A percentile compares a stretch with the other conserved stretches of the same genome.
phyloP scores from a whole-genome alignment of 73 alveolate species.

The Paramecium bursaria region DNA sequence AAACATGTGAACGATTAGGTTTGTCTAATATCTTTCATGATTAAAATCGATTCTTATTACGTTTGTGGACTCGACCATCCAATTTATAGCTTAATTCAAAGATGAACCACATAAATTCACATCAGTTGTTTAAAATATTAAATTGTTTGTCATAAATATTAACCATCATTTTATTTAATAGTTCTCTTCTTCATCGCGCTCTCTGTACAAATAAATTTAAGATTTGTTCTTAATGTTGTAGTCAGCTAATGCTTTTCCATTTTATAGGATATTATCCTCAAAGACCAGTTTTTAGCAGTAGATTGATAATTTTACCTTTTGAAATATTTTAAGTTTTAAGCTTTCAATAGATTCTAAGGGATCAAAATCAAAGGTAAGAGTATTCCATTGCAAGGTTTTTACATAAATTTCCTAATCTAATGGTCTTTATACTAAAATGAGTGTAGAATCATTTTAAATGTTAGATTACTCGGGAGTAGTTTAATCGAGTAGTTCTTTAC shows the following conservation, averaged over 20 bases:
- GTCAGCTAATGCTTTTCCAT: constrained; percentile 26
- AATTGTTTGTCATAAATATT: too few relatives aligned
- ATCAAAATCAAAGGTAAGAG: background rate
- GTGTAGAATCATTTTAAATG: constrained; percentile 41
- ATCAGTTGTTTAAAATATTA: too few relatives aligned
- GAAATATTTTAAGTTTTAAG: constrained; percentile 1
- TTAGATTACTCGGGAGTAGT: constrained; percentile 32
- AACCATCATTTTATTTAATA: too few relatives aligned
- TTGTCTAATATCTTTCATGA: too few relatives aligned
- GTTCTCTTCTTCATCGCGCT: too few relatives aligned
- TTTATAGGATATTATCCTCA: constrained; percentile 52
- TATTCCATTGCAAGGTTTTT: constrained; percentile 50
- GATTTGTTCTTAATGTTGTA: constrained; percentile 63
- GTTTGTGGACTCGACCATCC: too few relatives aligned
- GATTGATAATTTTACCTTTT: constrained; percentile 56
- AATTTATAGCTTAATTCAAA: too few relatives aligned
- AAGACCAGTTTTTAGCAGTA: constrained; percentile 53
- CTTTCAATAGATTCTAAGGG: constrained; percentile 59
- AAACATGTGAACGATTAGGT: too few relatives aligned
- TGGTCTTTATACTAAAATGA: constrained; percentile 24
- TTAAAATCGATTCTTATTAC: too few relatives aligned
- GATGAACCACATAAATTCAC: too few relatives aligned
- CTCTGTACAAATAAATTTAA: background rate
- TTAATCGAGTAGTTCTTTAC: constrained; percentile 1
- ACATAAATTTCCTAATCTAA: background rate